phyloP scores from a whole-genome alignment of 345 rosid species.

The Ailanthus altissimus region DNA sequence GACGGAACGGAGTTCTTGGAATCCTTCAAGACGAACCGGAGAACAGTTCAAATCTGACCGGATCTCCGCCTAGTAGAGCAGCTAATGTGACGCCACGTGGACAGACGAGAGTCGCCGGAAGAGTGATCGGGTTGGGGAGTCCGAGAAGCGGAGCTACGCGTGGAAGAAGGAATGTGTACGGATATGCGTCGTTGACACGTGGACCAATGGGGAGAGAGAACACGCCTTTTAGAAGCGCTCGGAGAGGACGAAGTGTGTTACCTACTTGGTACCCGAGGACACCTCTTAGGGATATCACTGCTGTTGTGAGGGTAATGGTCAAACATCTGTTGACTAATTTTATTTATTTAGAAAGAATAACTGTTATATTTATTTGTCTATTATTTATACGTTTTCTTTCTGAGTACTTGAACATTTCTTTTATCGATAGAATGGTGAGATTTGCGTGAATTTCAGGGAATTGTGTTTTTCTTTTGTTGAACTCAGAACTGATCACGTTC shows the following conservation, averaged over 20 bases:
- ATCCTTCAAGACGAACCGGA: slow-evolving; percentile 39
- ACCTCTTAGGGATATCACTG: slow-evolving; percentile 73
- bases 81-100: slow-evolving; percentile 9
- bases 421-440: neutral
- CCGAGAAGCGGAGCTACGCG: slow-evolving; percentile 37
- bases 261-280: slow-evolving; percentile 92
- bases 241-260: slow-evolving; percentile 45
- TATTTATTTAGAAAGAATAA: neutral
- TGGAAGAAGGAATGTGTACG: slow-evolving; percentile 30
- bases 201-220: slow-evolving; percentile 45
- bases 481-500: neutral
- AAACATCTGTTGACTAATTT: neutral
- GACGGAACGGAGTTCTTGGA: slow-evolving; percentile 40
- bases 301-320: slow-evolving; percentile 53
- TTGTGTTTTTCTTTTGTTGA: neutral
- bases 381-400: too few relatives aligned
- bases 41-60: slow-evolving; percentile 13
- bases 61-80: slow-evolving; percentile 34
- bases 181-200: slow-evolving; percentile 14
- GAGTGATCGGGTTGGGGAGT: slow-evolving; percentile 35
- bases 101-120: slow-evolving; percentile 20
- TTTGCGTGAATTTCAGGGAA: neutral
- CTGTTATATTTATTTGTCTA: neutral
- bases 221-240: slow-evolving; percentile 24
- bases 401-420: neutral